A percentile compares a stretch with the other conserved stretches of the same genome.
Evolutionary conservation across 2,329 filamentous ascomycete species (phyloP).

Genomic region (Dactylellina haptotyla): DNA sequence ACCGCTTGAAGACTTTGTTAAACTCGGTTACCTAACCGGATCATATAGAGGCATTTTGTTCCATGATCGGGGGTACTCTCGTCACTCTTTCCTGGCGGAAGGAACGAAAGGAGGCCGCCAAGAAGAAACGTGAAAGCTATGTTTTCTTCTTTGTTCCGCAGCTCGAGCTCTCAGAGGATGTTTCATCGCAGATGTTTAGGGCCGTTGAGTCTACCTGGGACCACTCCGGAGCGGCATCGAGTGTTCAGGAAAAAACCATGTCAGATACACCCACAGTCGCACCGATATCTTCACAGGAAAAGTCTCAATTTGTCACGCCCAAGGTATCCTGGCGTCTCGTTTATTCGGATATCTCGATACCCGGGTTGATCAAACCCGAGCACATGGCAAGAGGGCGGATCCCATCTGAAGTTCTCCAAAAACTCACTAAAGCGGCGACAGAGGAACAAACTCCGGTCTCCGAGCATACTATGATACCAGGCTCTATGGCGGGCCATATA

Average conservation of each 20-base stretch:
- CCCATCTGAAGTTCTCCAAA: background rate
- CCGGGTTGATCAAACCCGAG: background rate
- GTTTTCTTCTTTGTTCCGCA: conserved; percentile 9
- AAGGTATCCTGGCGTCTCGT: conserved; percentile 5
- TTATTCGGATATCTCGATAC: background rate
- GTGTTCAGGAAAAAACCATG: background rate
- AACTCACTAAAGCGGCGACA: background rate
- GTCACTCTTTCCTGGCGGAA: conserved; percentile 8
- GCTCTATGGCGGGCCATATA: conserved; percentile 6
- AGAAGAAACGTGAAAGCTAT: background rate
- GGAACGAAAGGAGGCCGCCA: background rate
- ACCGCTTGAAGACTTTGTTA: background rate
- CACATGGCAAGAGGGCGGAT: background rate
- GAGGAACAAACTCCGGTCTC: background rate
- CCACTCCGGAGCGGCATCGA: background rate
- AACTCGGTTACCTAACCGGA: background rate
- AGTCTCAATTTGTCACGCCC: background rate
- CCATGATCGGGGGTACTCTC: conserved; percentile 21
- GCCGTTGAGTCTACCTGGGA: background rate
- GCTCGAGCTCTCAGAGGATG: background rate
- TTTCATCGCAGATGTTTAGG: background rate
- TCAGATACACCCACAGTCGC: background rate
- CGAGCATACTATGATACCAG: background rate
- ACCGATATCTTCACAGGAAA: background rate
- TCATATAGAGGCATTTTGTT: conserved; percentile 1